Evolutionary conservation across 2,329 filamentous ascomycete species (phyloP), one percentile per base, ranked within the genome.

Genomic region (Rutstroemia sp.): DNA sequence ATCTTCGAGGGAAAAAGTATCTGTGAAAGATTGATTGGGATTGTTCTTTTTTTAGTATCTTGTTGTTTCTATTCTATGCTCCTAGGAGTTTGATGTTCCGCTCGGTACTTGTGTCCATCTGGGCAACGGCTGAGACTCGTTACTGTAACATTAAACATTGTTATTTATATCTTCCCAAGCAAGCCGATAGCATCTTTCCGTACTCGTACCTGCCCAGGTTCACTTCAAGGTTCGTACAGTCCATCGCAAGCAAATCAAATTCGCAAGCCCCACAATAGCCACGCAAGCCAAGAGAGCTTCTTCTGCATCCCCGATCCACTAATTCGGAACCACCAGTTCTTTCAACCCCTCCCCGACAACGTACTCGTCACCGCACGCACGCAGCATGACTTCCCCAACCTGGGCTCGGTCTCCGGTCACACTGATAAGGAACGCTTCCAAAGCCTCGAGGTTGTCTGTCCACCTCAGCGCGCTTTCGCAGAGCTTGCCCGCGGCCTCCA

Each of bases 311-410:
- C 66, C n/a, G 12, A 40, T 48, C 44, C 44, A 40, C 51, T 54
- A 54, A 48, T 54, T 54, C 48, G 52, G 45, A 44, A 45, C 53
- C 47, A 25, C 25, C 48, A 71, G 62, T 58, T 73, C 76, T 57
- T 67, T 73, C 61, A 79, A 67, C 17, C 74, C 72, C 42, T 73
- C 72, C 47, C 76, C 76, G 54, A 76, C 70, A 39, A 75, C 71
- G 60, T 72, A 78, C 62, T 80, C 76, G 19, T 75, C 73, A 2
- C 72, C 75, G 57, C 79, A 80, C 21, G 69, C 66, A 38, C 60
- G 58, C 57, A 64, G 64, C 65, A 74, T 73, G 12, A 75, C 60
- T 12, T 59, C 58, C 25, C 61, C 56, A 51, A 75, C 61, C 19
- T 64, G 60, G 58, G 71, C 72, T 46, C 69, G 65, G 59, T 75